Evolutionary conservation across 306 rosid species (phyloP), one percentile per base, ranked within the genome.

Genomic region (Trifolium dubium): DNA sequence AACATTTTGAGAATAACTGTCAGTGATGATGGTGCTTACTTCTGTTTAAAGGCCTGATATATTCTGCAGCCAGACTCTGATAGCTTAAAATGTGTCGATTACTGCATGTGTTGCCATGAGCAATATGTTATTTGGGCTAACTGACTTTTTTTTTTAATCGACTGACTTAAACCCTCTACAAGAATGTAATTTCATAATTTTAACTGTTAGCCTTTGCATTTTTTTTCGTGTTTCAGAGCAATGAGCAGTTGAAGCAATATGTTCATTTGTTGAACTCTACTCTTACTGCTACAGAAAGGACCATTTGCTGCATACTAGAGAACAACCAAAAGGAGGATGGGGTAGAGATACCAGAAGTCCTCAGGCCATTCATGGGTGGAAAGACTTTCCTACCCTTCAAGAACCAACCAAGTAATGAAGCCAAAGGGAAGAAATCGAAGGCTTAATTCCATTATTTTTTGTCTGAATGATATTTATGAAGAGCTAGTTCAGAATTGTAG

Each of bases 341-440:
- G 43, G 96, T 94, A 5, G 91, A 88, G 77, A 76, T 94, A 61
- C 98, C 98, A 6, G 87, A 88, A 71, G 96, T 74, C 58, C 85
- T 94, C 47, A 86, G 60, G 59, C 89, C 86, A 49, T 91, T 66
- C 73, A 87, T 94, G 96, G 88, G 92, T 17, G 95, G 98, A 77
- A 90, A 83, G 85, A 35, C 84, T 43, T 91, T 88, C 88, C 75
- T 94, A 9, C 96, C 98, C 35, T 94, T 91, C 92, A 89, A 89
- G 83, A 81, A 12, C 79, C 86, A 88, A 37, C 87, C 89, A 0
- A 78, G 65, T 15, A 63, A 60, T 44, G 97, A 90, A 75, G 89
- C 85, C 92, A 89, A 89, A 92, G 98, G 97, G 96, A 94, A 91
- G 92, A 91, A 91, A 94, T 89, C 92, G 17, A 94, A 87, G 95